A percentile compares a stretch with the other conserved stretches of the same genome.
phyloP scores from a whole-genome alignment of 768 basidiomycete genomes.

The Collybia nuda region DNA sequence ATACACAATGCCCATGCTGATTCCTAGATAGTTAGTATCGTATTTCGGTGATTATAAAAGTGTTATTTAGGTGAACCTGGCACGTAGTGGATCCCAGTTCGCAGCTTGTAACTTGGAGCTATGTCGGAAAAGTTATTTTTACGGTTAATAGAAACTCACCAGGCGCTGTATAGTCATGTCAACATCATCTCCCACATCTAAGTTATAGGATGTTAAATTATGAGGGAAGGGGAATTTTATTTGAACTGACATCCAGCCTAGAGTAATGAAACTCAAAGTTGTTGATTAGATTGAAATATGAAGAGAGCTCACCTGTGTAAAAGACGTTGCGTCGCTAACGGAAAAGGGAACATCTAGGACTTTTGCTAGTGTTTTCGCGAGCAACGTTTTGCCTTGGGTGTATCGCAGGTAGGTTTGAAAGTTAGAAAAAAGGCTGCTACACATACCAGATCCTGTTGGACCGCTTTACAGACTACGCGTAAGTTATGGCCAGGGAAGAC shows the following conservation, averaged over 20 bases:
- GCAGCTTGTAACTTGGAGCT: slow-evolving; percentile 75
- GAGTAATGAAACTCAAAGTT: background rate
- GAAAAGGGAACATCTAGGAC: slow-evolving; percentile 95
- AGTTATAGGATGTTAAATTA: slow-evolving; percentile 7
- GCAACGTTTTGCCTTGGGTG: slow-evolving; percentile 75
- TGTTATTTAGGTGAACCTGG: slow-evolving; percentile 51
- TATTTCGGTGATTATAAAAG: too few species aligned
- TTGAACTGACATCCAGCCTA: slow-evolving; percentile 69
- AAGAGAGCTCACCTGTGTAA: slow-evolving; percentile 68
- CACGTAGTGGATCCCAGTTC: slow-evolving; percentile 83
- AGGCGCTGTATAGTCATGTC: slow-evolving; percentile 88
- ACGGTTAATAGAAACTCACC: slow-evolving; percentile 34
- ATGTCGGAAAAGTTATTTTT: background rate
- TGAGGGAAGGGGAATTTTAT: background rate
- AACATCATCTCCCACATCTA: slow-evolving; percentile 96
- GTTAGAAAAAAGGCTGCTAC: background rate
- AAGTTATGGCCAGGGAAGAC: background rate
- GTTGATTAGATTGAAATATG: background rate
- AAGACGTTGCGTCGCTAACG: slow-evolving; percentile 88
- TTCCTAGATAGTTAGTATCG: too few species aligned
- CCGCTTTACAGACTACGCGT: slow-evolving; percentile 43
- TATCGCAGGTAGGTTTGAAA: background rate
- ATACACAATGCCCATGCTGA: slow-evolving; percentile 89
- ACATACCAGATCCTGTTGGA: slow-evolving; percentile 80
- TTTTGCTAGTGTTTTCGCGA: slow-evolving; percentile 89